Base-by-base conservation (phyloP, 1,284 basidiomycete genomes). In the Stygiomarasmius scandens region DNA sequence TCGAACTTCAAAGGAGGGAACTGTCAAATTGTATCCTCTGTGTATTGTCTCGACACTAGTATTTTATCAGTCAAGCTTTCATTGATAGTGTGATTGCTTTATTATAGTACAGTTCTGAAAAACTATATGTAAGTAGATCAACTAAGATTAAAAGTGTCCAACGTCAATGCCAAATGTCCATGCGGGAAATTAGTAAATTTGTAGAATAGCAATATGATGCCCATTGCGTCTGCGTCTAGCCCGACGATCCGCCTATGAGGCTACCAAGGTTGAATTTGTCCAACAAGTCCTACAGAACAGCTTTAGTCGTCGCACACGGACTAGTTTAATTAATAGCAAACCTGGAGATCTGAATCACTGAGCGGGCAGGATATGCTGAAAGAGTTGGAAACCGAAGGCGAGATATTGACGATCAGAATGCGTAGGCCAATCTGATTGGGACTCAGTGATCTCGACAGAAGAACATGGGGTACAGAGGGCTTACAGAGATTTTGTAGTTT, bases 351-450 rank as follows among this genome's bases (percentile, higher is more conserved):
- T 24, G 54, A 53, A 3, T 68, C 54, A 23, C 71, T 66, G 46
- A 88, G 60, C 2, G 93, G 92, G 67, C 93, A 95, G 22, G 73
- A 66, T 66, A 95, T 90, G 46, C 72, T 84, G 52, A 89, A 81
- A 5, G 76, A 75, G 63, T 87, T 88, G 55, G 79, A 84, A 65
- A 95, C 79, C 0, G 82, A 81, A 1, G 90, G 92, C 12, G 83
- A 83, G 52, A 95, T 78, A 0, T 85, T 85, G 41, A 92, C 75
- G 58, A 87, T 76, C 14, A 92, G 67, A 24, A 94, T 80, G 58
- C 79, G 79, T 45, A 92, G 69, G 22, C 76, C 81, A 56, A 90
- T 71, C 87, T 90, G 67, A 24, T 29, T 24, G 32, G 27, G 24
- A 45, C 11, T 41, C 3, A 12, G 16, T 11, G 6, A 1, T 6